Base-by-base conservation (phyloP, 2,329 filamentous ascomycete genomes). In the Trichophaea hybrida region DNA sequence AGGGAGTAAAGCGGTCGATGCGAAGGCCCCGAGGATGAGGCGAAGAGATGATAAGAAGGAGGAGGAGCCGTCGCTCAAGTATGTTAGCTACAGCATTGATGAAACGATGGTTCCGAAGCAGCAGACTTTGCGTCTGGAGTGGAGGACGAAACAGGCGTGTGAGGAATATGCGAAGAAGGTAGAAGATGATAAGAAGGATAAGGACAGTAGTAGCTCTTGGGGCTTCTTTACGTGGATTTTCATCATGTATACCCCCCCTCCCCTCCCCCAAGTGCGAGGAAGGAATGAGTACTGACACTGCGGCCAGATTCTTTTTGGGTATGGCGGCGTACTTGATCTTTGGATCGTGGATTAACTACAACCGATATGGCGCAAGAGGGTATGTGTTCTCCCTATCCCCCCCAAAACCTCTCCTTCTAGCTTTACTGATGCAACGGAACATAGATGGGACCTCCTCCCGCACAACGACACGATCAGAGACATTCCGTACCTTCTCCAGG, bases 271-370 rank as follows among this genome's bases (percentile, higher is more conserved):
- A 50, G 53, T 55, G 24, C 15, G 7, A 24, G 15, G 24, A 17
- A 24, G 13, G 44, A 49, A 7, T 57, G 32, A 31, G 37, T 59
- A 34, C 24, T 53, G 13, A 43, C 34, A 38, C 5, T 1, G 17
- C 5, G 5, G 7, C 3, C 66, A 95, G 90, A 67, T 75, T 85
- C 61, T 98, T 98, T 79, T 78, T 97, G 64, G 81, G 81, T 50
- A 85, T 83, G 44, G 88, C 93, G 1, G 76, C 90, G 31, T 98
- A 97, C 74, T 83, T 98, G 66, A 95, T 97, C 72, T 97, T 97
- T 70, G 90, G 91, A 65, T 94, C 90, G 17, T 98, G 93, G 93
- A 83, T 97, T 72, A 97, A 97, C 77, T 97, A 97, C 78, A 96
- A 89, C 75, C 86, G 90, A 63, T 95, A 95, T 73, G 91, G 91